Percentiles rank a stretch among this genome's conserved stretches.
These are phyloP conservation scores for Lachancea kluyveri DNA, from an alignment of 805 yeast species.

Conservation along the genomic window DNA sequence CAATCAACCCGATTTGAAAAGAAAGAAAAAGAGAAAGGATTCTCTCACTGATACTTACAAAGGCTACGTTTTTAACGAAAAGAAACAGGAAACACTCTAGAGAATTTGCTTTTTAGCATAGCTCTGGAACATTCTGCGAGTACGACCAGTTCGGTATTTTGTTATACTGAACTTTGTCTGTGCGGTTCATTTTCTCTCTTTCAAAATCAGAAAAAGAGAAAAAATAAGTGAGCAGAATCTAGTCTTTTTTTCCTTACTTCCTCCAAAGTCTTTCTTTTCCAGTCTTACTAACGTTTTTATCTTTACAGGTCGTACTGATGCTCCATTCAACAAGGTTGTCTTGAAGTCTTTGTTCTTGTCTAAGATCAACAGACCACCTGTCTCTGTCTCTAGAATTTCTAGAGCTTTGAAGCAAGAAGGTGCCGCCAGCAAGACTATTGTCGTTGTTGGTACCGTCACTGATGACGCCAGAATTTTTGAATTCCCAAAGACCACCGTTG, in stretches of 20 bases:
- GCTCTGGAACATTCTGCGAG: constrained; percentile 8
- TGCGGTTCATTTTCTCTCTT: constrained; percentile 6
- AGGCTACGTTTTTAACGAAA: too few species aligned
- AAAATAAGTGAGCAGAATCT: constrained; percentile 46
- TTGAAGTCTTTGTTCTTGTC: constrained; percentile 93
- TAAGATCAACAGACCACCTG: constrained; percentile 99
- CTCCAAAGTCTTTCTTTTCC: constrained; percentile 12
- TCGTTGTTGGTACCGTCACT: constrained; percentile 98
- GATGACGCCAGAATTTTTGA: constrained; percentile 92
- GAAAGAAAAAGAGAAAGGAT: constrained; percentile 11
- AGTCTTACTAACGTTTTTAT: constrained; percentile 32
- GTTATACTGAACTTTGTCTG: too few species aligned
- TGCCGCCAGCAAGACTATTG: constrained; percentile 86
- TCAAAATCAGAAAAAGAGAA: constrained; percentile 1
- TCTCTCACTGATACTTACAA: constrained; percentile 11
- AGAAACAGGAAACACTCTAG: too few species aligned
- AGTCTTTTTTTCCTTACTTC: constrained; percentile 14
- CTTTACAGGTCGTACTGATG: constrained; percentile 87
- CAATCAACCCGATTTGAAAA: constrained; percentile 4
- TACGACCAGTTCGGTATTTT: too few species aligned
- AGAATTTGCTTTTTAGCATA: background rate
- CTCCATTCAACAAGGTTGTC: constrained; percentile 97
- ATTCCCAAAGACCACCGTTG: constrained; percentile 95
- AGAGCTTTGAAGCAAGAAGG: constrained; percentile 78
- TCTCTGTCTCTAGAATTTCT: constrained; percentile 86